These are phyloP conservation scores for Penicillium herquei DNA, from an alignment of 495 filamentous ascomycete genomes.

Conservation along the genomic window DNA sequence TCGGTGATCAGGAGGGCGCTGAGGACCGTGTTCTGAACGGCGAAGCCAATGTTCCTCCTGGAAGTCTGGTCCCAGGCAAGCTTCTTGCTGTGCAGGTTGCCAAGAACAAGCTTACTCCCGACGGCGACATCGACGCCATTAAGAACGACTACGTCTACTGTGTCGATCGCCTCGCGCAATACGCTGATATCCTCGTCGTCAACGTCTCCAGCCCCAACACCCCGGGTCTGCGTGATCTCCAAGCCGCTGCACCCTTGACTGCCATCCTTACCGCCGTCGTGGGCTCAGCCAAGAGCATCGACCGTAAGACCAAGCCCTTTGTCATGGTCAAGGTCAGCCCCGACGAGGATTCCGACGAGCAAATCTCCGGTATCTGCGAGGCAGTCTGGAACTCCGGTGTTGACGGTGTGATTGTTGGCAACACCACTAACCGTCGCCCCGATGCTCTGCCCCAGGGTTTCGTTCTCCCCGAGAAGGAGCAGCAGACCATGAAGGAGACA, in stretches of 20 bases:
- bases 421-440: constrained; percentile 84
- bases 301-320: constrained; percentile 69
- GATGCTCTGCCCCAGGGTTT: constrained; percentile 64
- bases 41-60: constrained; percentile 62
- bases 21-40: constrained; percentile 74
- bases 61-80: constrained; percentile 69
- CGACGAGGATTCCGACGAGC: constrained; percentile 80
- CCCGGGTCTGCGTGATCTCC: constrained; percentile 79
- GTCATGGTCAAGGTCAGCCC: constrained; percentile 98
- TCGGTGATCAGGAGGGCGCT: constrained; percentile 59
- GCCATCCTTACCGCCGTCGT: constrained; percentile 80
- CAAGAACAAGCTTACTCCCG: constrained; percentile 91
- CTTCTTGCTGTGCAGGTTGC: constrained; percentile 91
- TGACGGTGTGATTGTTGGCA: constrained; percentile 95
- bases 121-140: constrained; percentile 79
- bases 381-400: constrained; percentile 83
- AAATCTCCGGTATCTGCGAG: constrained; percentile 82
- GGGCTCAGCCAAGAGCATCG: constrained; percentile 62
- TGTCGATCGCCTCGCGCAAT: constrained; percentile 73
- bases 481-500: constrained; percentile 64
- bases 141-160: constrained; percentile 83
- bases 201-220: constrained; percentile 98
- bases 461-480: constrained; percentile 63
- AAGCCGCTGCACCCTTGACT: constrained; percentile 77
- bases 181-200: constrained; percentile 92